Conservation (phyloP, 352 stramenopile genomes). For the Phytophthora tubulina region DNA sequence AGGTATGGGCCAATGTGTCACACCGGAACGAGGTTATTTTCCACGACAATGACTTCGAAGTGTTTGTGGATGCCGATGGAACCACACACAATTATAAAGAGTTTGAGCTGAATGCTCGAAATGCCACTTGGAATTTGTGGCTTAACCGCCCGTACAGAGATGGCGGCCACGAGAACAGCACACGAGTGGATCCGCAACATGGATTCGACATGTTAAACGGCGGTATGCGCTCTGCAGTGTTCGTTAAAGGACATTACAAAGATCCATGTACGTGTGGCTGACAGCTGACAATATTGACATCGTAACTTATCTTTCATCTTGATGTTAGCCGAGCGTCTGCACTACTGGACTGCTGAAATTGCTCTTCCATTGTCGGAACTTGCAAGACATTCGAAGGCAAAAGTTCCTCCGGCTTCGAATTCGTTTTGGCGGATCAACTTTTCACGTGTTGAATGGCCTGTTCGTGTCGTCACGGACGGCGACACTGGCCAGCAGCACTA, state of each 20-base stretch:
- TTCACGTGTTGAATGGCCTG: conserved; percentile 84
- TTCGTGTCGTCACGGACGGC: conserved; percentile 37
- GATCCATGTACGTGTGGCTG: conserved; percentile 47
- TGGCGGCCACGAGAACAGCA: conserved; percentile 85
- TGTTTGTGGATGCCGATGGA: conserved; percentile 88
- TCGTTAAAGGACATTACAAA: conserved; percentile 71
- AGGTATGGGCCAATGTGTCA: conserved; percentile 77
- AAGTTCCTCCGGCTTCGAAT: conserved; percentile 46
- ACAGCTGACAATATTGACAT: neutral
- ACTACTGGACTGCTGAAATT: conserved; percentile 88
- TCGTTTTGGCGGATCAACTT: conserved; percentile 91
- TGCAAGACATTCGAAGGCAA: conserved; percentile 44
- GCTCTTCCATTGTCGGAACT: conserved; percentile 76
- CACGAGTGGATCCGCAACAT: conserved; percentile 65
- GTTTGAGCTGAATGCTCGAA: conserved; percentile 90
- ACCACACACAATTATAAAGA: conserved; percentile 92
- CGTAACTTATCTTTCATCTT: neutral
- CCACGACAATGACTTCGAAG: conserved; percentile 93
- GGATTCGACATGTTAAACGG: conserved; percentile 77
- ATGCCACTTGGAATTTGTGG: conserved; percentile 91
- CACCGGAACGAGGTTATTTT: conserved; percentile 78
- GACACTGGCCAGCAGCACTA: conserved; percentile 41
- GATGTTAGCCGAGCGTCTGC: conserved; percentile 46
- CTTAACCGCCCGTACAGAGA: conserved; percentile 89
- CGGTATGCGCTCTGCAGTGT: conserved; percentile 59